A percentile compares a stretch with the other conserved stretches of the same genome.
These are phyloP conservation scores for Euphorbia corollata DNA, from an alignment of 441 rosid genomes.

Conservation along the genomic window DNA sequence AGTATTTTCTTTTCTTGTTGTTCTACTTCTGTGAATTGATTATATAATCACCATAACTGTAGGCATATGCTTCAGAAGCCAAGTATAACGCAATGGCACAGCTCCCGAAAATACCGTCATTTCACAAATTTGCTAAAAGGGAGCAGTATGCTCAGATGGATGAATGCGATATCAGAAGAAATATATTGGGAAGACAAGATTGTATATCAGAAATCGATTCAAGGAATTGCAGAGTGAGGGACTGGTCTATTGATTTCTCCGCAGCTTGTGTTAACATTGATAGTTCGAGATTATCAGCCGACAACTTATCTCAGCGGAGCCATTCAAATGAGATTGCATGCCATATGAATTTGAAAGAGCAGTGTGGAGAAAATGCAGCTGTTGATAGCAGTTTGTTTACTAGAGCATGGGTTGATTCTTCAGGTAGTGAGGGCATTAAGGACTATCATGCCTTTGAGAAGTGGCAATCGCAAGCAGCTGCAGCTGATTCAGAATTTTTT, in stretches of 20 bases:
- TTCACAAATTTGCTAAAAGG: constrained; percentile 90
- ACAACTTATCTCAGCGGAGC: constrained; percentile 82
- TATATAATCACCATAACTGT: constrained; percentile 28
- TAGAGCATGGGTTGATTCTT: constrained; percentile 94
- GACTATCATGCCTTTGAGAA: constrained; percentile 94
- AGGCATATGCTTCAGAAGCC: constrained; percentile 85
- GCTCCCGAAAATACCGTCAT: constrained; percentile 98
- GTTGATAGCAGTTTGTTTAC: constrained; percentile 73
- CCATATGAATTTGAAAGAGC: constrained; percentile 73
- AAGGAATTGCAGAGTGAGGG: constrained; percentile 96
- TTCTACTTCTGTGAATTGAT: constrained; percentile 19
- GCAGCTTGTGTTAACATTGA: constrained; percentile 76
- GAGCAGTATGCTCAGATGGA: constrained; percentile 87
- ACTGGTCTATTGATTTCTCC: constrained; percentile 95
- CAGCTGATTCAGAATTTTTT: constrained; percentile 79
- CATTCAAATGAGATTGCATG: constrained; percentile 82
- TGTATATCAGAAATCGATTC: constrained; percentile 99
- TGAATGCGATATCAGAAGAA: constrained; percentile 62
- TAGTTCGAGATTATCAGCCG: constrained; percentile 62
- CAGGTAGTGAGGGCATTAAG: constrained; percentile 80
- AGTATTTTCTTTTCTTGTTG: constrained; percentile 6
- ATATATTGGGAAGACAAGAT: constrained; percentile 79
- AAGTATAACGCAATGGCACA: constrained; percentile 43
- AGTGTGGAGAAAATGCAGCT: constrained; percentile 89
- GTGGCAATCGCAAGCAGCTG: constrained; percentile 99